phyloP scores from a whole-genome alignment of 2,329 filamentous ascomycete genomes.

The Aspergillus arachidicola region DNA sequence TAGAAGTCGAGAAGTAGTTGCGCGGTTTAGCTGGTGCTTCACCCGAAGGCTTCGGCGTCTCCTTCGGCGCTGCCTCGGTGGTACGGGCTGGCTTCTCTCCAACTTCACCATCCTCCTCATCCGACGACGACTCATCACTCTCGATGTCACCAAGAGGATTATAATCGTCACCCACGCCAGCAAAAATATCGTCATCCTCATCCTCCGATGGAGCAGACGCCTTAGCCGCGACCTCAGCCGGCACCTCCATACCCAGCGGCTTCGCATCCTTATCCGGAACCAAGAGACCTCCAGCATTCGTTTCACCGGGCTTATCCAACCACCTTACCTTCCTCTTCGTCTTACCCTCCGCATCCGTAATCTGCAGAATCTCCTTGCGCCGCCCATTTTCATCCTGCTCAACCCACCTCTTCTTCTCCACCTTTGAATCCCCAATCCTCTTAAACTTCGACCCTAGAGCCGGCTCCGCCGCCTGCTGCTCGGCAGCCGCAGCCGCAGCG shows the following conservation, averaged over 20 bases:
- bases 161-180: constrained; percentile 61
- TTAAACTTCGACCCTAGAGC: constrained; percentile 59
- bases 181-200: constrained; percentile 65
- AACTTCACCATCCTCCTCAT: constrained; percentile 31
- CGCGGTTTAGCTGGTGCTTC: constrained; percentile 37
- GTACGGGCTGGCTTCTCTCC: constrained; percentile 9
- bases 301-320: constrained; percentile 42
- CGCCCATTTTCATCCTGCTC: constrained; percentile 58
- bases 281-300: constrained; percentile 33
- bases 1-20: constrained; percentile 50
- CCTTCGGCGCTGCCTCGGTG: constrained; percentile 3
- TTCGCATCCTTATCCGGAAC: constrained; percentile 49
- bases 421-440: constrained; percentile 51
- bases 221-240: constrained; percentile 44
- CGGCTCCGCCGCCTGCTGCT: constrained; percentile 39
- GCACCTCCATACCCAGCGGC: constrained; percentile 55
- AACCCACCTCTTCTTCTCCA: constrained; percentile 54
- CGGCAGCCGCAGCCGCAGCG: constrained; percentile 37
- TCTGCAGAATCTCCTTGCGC: constrained; percentile 60
- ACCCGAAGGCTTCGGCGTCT: constrained; percentile 12
- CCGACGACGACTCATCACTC: constrained; percentile 47
- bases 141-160: constrained; percentile 59
- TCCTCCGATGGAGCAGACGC: constrained; percentile 39
- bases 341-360: constrained; percentile 61
- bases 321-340: constrained; percentile 64